A percentile compares a stretch with the other conserved stretches of the same genome.
phyloP scores from a whole-genome alignment of 495 filamentous ascomycete genomes.

The Xylaria venustula region DNA sequence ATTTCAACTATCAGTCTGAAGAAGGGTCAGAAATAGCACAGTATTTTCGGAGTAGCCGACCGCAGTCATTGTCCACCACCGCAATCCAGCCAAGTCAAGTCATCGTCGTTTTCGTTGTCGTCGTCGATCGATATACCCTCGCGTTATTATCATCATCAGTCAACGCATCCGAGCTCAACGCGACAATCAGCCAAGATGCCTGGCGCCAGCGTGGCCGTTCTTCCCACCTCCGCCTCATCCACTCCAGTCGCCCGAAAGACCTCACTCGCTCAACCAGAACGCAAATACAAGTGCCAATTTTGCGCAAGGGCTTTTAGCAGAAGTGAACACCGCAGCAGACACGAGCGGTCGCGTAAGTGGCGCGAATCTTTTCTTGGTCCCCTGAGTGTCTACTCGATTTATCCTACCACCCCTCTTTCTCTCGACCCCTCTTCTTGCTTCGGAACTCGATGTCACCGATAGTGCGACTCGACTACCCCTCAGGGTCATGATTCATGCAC shows the following conservation, averaged over 20 bases:
- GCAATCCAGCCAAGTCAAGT: background rate
- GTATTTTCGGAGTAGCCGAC: constrained; percentile 26
- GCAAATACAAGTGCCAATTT: constrained; percentile 99
- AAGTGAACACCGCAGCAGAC: constrained; percentile 94
- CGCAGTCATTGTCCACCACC: constrained; percentile 25
- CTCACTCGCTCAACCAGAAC: constrained; percentile 68
- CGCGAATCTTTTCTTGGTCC: constrained; percentile 6
- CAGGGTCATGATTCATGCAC: constrained; percentile 16
- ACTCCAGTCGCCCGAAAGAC: constrained; percentile 61
- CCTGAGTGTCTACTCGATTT: background rate
- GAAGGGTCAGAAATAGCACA: constrained; percentile 32
- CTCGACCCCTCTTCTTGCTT: constrained; percentile 13
- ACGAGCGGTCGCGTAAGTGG: constrained; percentile 96
- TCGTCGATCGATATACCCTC: constrained; percentile 21
- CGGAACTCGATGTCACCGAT: background rate
- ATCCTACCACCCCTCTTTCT: constrained; percentile 7
- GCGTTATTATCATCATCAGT: constrained; percentile 4
- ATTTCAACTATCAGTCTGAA: constrained; percentile 53
- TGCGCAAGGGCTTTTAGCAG: constrained; percentile 95
- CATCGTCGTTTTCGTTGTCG: constrained; percentile 26
- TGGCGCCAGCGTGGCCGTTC: constrained; percentile 62
- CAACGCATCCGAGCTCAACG: constrained; percentile 37
- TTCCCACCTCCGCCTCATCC: constrained; percentile 56
- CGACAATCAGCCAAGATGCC: constrained; percentile 56
- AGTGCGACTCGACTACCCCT: constrained; percentile 22